phyloP scores from a whole-genome alignment of 768 basidiomycete species.

The Psilocybe cubensis region DNA sequence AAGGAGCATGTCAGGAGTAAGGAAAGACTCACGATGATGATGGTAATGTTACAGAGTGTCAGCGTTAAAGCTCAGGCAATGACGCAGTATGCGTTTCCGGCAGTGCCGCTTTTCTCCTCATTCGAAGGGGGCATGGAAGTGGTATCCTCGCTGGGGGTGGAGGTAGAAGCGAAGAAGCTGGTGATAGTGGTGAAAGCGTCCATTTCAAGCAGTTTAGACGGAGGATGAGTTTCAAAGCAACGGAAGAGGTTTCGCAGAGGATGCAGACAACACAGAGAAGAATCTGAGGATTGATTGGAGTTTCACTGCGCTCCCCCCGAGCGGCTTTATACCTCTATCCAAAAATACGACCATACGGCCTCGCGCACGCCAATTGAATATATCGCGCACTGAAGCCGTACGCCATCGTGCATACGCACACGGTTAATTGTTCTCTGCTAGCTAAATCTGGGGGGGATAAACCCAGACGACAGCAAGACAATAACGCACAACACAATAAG shows the following conservation, averaged over 20 bases:
- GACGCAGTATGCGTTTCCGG: constrained; percentile 25
- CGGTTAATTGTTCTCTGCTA: constrained; percentile 20
- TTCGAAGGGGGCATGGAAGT: constrained; percentile 18
- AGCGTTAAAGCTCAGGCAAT: constrained; percentile 26
- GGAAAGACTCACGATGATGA: constrained; percentile 20
- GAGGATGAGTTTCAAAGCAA: constrained; percentile 9
- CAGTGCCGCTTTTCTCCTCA: constrained; percentile 11
- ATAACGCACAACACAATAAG: constrained; percentile 15
- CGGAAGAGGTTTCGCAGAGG: constrained; percentile 2
- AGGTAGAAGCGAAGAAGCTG: constrained; percentile 19
- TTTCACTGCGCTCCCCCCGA: background rate
- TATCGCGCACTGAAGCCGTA: background rate
- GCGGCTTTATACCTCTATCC: constrained; percentile 5
- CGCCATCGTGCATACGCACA: background rate
- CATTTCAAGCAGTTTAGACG: constrained; percentile 23
- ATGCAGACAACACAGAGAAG: background rate
- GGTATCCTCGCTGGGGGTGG: constrained; percentile 20
- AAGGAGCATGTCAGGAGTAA: background rate
- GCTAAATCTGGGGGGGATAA: constrained; percentile 5
- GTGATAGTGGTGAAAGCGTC: constrained; percentile 29
- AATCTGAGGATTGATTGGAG: background rate
- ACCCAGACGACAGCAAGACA: constrained; percentile 10
- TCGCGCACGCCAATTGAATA: background rate
- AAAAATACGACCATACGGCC: background rate
- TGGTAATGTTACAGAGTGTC: constrained; percentile 23